Evolutionary conservation across 768 basidiomycete species (phyloP), one percentile per base, ranked within the genome.

Genomic region (Xerocomus potaroensis): DNA sequence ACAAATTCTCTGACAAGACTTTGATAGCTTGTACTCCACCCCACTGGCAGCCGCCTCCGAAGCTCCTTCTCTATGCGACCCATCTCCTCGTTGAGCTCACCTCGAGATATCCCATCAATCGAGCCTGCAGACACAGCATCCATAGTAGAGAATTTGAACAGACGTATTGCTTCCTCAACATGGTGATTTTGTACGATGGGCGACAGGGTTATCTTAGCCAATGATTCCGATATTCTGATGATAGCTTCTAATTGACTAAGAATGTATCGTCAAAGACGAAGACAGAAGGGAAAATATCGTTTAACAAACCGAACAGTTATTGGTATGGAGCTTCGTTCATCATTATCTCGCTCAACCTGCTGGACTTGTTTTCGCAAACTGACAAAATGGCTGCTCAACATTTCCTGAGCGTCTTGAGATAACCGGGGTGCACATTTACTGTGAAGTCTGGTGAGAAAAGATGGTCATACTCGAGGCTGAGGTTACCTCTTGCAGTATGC

Each of bases 141-240:
- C 95, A 99, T 98, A 3, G 96, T 98, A 8, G 94, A 97, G 70
- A 84, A 94, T 62, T 95, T 98, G 83, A 99, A 99, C 33, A 99
- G 69, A 9, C 96, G 87, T 57, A 98, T 97, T 6, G 96, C 90
- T 67, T 99, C 96, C 66, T 97, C 94, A 19, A 98, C 95, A 57
- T 99, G 94, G 62, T 94, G 86, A 39, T 85, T 86, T 58, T 85
- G 83, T 3, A 98, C 96, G 3, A 83, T 77, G 0, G 91, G 76
- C 0, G 87, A 85, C 14, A 99, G 75, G 3, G 92, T 92, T 69
- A 97, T 79, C 62, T 98, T 99, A 11, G 95, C 94, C 16, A 97
- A 74, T 3, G 95, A 87, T 65, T 99, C 96, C 2, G 96, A 98
- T 63, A 98, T 98, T 29, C 96, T 93, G 62, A 98, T 93, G 63